Evolutionary conservation across 208 protist genomes (phyloP), one percentile per base, ranked within the genome.

Genomic region (Leishmania amazonensis): DNA sequence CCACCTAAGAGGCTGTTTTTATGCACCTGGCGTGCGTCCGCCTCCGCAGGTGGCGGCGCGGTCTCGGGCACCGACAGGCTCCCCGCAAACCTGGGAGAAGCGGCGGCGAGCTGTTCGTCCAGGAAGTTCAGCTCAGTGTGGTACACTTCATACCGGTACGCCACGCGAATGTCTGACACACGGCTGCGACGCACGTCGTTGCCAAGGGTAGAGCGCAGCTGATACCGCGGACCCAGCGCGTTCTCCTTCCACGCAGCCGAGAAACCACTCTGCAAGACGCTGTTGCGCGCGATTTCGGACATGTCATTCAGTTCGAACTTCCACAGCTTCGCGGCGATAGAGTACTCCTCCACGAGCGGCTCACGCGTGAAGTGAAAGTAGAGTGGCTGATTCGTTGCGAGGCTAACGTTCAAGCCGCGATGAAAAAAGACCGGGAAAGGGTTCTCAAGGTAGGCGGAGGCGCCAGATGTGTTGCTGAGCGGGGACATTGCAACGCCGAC

Each of bases 261-360:
- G 79, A 99, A 99, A 42, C 99, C 98, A 80, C 91, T 96, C 85
- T 99, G 96, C 35, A 98, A 82, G 8, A 99, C 99, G 51, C 88
- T 97, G 86, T 99, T 99, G 47, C 98, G 95, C n/a, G 99, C 99
- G 75, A 99, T 99, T 87, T 99, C 99, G 73, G 97, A 99, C 38
- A 99, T 88, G 85, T 99, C 99, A 80, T 96, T 96, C 53, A 98
- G 95, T 76, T 97, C 96, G n/a, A 99, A 91, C 81, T 98, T 90
- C 96, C 97, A 99, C 72, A 99, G 87, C 89, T 99, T 99, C n/a
- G 97, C 93, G 0, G 99, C 98, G 78, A 99, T 98, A 77, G 91
- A 95, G 88, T 99, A 99, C 90, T 99, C 99, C 88, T 99, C 99
- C 58, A 99, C 96, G 7, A 99, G 91, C 11, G 99, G 99, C 87